Conservation (phyloP, 2,329 filamentous ascomycete species). For the Colletotrichum lupini region DNA sequence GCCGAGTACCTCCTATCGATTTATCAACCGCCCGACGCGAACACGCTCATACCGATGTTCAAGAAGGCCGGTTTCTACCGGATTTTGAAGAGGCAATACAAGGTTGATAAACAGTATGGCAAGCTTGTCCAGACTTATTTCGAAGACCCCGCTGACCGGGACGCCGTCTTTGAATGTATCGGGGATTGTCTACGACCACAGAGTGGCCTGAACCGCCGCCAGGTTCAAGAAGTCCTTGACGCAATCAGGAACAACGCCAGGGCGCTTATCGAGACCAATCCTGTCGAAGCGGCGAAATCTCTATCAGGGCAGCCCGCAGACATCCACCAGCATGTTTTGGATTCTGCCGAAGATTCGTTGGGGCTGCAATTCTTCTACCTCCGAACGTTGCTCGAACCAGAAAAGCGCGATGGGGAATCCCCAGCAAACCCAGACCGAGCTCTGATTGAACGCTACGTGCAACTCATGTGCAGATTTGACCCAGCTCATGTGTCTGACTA, state of each 20-base stretch:
- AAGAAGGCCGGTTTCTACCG: constrained; percentile 86
- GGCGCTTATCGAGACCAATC: constrained; percentile 75
- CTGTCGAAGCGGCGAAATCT: constrained; percentile 71
- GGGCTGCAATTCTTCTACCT: constrained; percentile 82
- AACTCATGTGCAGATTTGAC: constrained; percentile 90
- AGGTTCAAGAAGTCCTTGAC: constrained; percentile 75
- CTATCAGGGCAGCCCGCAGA: constrained; percentile 71
- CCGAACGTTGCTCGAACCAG: constrained; percentile 76
- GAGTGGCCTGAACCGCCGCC: constrained; percentile 73
- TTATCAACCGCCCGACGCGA: constrained; percentile 88
- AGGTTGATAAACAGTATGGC: constrained; percentile 80
- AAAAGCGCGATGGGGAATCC: constrained; percentile 44
- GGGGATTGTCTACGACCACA: constrained; percentile 76
- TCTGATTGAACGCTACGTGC: constrained; percentile 86
- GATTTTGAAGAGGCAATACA: constrained; percentile 90
- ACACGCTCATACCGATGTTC: constrained; percentile 80
- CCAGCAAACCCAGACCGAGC: constrained; percentile 57
- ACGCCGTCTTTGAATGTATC: constrained; percentile 83
- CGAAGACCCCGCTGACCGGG: constrained; percentile 82
- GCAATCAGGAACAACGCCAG: constrained; percentile 74
- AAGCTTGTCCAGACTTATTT: constrained; percentile 85
- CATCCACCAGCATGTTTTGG: constrained; percentile 74
- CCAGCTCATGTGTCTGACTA: constrained; percentile 87
- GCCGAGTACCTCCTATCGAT: constrained; percentile 94
- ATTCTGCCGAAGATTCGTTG: constrained; percentile 68